Evolutionary conservation across 2,329 filamentous ascomycete species (phyloP), one percentile per base, ranked within the genome.

Genomic region (Sarocladium oryzae): DNA sequence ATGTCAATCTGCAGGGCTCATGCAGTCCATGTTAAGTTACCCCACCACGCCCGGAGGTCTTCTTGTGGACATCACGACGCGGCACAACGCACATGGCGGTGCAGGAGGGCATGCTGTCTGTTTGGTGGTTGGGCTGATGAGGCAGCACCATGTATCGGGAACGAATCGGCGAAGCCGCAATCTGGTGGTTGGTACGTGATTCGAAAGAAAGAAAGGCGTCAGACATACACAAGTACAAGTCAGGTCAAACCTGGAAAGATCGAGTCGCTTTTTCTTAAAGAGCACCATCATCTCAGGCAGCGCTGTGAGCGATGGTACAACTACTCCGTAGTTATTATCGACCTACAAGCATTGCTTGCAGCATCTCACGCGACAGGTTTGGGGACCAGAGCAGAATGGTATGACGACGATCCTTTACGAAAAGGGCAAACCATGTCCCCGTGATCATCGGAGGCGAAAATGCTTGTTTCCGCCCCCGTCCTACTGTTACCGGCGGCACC

Each of bases 391-490:
- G 13, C 28, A 30, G 28, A 13, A 13, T 30, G 28, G 28, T 13
- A 30, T 30, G 11, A 23, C 16, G 43, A 33, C 28, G n/a, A 20
- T 48, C 43, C n/a, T 23, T 4, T 4, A 48, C 43, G 43, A 33
- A 33, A 32, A 20, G 24, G 43, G 43, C 28, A 30, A 33, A 2
- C 20, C 16, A 20, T 20, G 43, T 33, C 43, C 43, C 43, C 28
- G 43, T 48, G 43, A 48, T 48, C 43, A 48, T 13, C 43, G 43
- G 28, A 48, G 43, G 43, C 43, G 43, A 48, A 48, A 48, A 48
- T 30, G 43, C 43, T 48, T 48, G 43, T 48, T 48, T 48, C 28
- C 15, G 26, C 26, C 40, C 40, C 40, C 40, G n/a, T 43, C 26
- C 40, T 26, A 43, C 21, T 10, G n/a, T 4, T 43, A 43, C 4